Base-by-base conservation (phyloP, 2,329 filamentous ascomycete species). In the Hysterium pulicare region DNA sequence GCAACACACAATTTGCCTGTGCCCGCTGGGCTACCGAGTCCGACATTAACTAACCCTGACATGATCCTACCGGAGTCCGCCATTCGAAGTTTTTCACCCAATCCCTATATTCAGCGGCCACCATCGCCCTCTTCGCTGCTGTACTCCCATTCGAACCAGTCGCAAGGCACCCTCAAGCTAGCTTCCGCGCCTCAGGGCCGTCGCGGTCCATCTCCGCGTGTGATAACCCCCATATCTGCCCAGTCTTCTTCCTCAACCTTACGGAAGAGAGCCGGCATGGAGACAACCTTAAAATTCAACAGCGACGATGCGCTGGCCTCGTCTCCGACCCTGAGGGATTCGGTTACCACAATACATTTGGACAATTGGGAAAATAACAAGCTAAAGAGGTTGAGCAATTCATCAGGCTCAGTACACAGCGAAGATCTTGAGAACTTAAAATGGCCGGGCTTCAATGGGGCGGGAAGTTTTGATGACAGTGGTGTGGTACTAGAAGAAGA, bases 21-120 rank as follows among this genome's bases (percentile, higher is more conserved):
- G 15, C 22, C 33, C 33, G 21, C 21, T 9, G 34, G 34, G 9
- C 20, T 37, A n/a, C 34, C 34, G 19, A 94, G 88, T 46, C 90
- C 90, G 35, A 95, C 90, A 2, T 73, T 96, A 58, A 94, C 89
- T 42, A 94, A 95, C 66, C 89, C 90, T 40, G 90, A 95, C 65
- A 90, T 95, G 88, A 95, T 96, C 57, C 73, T 96, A 40, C 90
- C 90, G 47, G 83, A 86, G 41, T 49, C 49, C 40, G 51, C 47
- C 35, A 45, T 53, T 33, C 65, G 64, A 72, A 64, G 68, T 77
- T 59, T 72, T 75, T 62, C 71, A 75, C 60, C 69, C 57, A 67
- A 69, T 59, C 70, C 76, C 44, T 74, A 75, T 46, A 73, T 76
- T 17, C 54, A 56, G 44, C 69, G 70, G 28, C 62, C 74, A 26